phyloP scores from a whole-genome alignment of 805 yeast species.

The Torulaspora microellipsoides region DNA sequence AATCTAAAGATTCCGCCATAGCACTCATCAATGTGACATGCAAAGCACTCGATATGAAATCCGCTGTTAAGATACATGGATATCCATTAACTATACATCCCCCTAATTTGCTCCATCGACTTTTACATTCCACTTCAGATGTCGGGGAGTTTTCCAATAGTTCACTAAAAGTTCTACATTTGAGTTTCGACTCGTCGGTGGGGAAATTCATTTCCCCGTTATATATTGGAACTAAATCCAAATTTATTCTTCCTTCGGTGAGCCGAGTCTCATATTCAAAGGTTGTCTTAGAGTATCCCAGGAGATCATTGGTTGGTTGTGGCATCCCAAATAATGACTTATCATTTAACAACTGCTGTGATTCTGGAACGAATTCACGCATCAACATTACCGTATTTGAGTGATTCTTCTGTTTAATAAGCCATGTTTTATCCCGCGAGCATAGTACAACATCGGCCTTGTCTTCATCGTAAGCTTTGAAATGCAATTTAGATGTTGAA shows the following conservation, averaged over 20 bases:
- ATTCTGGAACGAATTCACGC: constrained; percentile 28
- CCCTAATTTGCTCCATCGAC: constrained; percentile 47
- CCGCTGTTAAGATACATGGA: constrained; percentile 37
- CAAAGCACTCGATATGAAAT: constrained; percentile 33
- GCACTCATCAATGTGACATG: constrained; percentile 38
- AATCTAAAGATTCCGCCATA: constrained; percentile 35
- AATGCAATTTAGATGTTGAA: constrained; percentile 17
- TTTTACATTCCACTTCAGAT: constrained; percentile 49
- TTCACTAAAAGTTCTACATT: constrained; percentile 30
- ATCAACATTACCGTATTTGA: constrained; percentile 73
- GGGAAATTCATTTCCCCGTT: constrained; percentile 29
- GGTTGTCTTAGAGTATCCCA: constrained; percentile 27
- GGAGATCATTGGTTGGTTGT: constrained; percentile 32
- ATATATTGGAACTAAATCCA: constrained; percentile 36
- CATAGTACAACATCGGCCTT: constrained; percentile 54
- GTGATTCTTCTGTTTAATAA: constrained; percentile 74
- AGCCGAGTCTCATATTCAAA: constrained; percentile 37
- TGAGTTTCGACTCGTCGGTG: constrained; percentile 4
- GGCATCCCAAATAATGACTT: constrained; percentile 34
- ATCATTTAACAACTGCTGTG: constrained; percentile 8
- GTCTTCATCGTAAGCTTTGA: constrained; percentile 30
- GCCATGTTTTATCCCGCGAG: constrained; percentile 54
- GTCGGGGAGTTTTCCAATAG: constrained; percentile 46
- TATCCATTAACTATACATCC: constrained; percentile 53
- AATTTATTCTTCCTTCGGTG: constrained; percentile 33